A percentile compares a stretch with the other conserved stretches of the same genome.
These are phyloP conservation scores for Rubia balearica DNA, from an alignment of 305 asterid species.

Conservation along the genomic window DNA sequence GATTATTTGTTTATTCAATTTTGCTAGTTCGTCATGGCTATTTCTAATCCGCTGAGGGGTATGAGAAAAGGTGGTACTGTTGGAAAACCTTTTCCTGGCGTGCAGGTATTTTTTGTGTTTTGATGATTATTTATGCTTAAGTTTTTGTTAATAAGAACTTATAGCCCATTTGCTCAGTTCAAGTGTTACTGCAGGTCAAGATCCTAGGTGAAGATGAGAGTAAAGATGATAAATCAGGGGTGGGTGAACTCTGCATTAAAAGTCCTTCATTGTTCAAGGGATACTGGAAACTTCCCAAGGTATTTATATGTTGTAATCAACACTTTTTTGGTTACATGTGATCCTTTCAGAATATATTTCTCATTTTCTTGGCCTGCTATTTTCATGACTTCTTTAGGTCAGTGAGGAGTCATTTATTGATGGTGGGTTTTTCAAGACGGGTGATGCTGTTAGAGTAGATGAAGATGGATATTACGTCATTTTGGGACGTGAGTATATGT, in stretches of 20 bases:
- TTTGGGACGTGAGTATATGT: slow-evolving; percentile 80
- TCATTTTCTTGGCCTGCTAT: neutral
- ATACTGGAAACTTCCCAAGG: slow-evolving; percentile 95
- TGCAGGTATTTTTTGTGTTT: slow-evolving; percentile 43
- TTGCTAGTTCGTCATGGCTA: slow-evolving; percentile 85
- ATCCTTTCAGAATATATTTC: neutral
- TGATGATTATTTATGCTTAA: neutral
- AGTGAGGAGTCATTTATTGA: slow-evolving; percentile 74
- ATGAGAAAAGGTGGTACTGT: slow-evolving; percentile 91
- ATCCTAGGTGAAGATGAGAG: slow-evolving; percentile 61
- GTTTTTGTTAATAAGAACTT: neutral
- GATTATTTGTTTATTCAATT: slow-evolving; percentile 15
- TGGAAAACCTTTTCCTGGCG: slow-evolving; percentile 87
- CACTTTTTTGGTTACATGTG: slow-evolving; percentile 1
- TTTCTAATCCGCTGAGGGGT: slow-evolving; percentile 82
- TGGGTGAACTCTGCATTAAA: slow-evolving; percentile 83
- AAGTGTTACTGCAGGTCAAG: slow-evolving; percentile 61
- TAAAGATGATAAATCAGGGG: slow-evolving; percentile 35
- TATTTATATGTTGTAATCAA: slow-evolving; percentile 16
- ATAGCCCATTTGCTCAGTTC: slow-evolving; percentile 9
- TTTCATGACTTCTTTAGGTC: slow-evolving; percentile 37
- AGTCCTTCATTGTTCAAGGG: slow-evolving; percentile 94
- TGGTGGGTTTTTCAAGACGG: slow-evolving; percentile 92
- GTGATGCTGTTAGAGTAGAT: slow-evolving; percentile 81
- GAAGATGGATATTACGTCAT: slow-evolving; percentile 94